phyloP scores from a whole-genome alignment of 1,284 basidiomycete species.

The Ustilago cynodontis region DNA sequence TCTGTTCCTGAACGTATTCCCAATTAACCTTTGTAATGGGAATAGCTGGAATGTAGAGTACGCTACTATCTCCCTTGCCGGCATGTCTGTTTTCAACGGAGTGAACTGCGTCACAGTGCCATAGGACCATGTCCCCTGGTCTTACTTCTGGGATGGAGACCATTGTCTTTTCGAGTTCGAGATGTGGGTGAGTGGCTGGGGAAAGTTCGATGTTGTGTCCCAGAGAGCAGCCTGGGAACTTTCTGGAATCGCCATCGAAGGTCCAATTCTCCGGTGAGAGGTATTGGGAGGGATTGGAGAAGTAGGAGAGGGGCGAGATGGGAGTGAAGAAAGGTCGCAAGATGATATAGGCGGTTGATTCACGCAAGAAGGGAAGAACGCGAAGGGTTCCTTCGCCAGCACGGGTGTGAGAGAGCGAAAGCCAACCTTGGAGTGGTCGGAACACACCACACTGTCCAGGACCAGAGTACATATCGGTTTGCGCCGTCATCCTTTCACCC shows the following conservation, averaged over 20 bases:
- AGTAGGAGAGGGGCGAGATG: constrained; percentile 10
- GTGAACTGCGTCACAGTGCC: constrained; percentile 84
- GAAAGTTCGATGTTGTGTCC: constrained; percentile 78
- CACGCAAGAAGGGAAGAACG: constrained; percentile 80
- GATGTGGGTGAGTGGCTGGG: constrained; percentile 78
- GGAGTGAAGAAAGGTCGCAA: constrained; percentile 81
- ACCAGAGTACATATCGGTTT: constrained; percentile 59
- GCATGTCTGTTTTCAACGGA: constrained; percentile 78
- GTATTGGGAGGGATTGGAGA: constrained; percentile 8
- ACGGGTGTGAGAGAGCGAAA: constrained; percentile 75
- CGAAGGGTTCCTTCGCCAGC: constrained; percentile 80
- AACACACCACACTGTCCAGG: constrained; percentile 78
- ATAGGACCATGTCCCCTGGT: constrained; percentile 83
- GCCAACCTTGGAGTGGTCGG: constrained; percentile 82
- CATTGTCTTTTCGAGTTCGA: constrained; percentile 78
- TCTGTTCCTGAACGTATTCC: constrained; percentile 77
- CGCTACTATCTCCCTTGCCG: constrained; percentile 78
- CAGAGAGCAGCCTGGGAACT: constrained; percentile 75
- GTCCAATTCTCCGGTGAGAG: constrained; percentile 58
- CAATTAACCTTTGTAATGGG: constrained; percentile 79
- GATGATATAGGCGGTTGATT: constrained; percentile 82
- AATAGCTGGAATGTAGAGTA: constrained; percentile 83
- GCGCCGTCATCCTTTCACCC: constrained; percentile 48
- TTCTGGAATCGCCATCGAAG: constrained; percentile 75
- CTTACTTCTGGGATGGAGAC: constrained; percentile 75